phyloP scores from a whole-genome alignment of 331 rosid genomes.

The Saraca asoca region DNA sequence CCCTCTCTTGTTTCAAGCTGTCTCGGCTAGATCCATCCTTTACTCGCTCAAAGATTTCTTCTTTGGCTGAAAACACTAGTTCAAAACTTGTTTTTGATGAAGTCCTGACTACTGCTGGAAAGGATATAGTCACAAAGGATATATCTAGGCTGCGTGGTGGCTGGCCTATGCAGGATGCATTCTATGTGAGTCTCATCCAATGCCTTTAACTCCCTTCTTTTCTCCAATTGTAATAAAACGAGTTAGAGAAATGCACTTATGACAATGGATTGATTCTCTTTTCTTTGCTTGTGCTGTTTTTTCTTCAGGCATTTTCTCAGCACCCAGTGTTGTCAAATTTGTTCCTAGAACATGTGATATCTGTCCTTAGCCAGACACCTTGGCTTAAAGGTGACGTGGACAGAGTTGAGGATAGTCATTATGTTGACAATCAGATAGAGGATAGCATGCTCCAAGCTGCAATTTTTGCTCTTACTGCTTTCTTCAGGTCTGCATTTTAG shows the following conservation, averaged over 20 bases:
- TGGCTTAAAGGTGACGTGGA: constrained; percentile 56
- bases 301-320: constrained; percentile 85
- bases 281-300: background rate
- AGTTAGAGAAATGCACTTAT: background rate
- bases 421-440: constrained; percentile 57
- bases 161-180: constrained; percentile 98
- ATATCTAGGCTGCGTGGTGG: constrained; percentile 94
- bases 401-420: constrained; percentile 63
- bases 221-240: background rate
- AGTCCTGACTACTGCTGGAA: constrained; percentile 87
- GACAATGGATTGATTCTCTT: background rate
- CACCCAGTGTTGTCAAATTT: constrained; percentile 68
- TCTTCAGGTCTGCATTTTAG: constrained; percentile 68
- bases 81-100: constrained; percentile 81
- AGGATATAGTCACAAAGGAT: constrained; percentile 85
- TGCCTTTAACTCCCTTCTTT: background rate
- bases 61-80: constrained; percentile 92
- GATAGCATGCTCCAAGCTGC: constrained; percentile 79
- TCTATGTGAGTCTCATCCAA: constrained; percentile 60
- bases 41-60: constrained; percentile 68
- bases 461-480: constrained; percentile 87
- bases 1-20: constrained; percentile 20
- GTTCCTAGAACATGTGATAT: constrained; percentile 85
- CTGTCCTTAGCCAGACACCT: constrained; percentile 76
- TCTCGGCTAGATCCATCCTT: constrained; percentile 47